phyloP scores from a whole-genome alignment of 2,329 filamentous ascomycete genomes.

The Verticillium klebahnii region DNA sequence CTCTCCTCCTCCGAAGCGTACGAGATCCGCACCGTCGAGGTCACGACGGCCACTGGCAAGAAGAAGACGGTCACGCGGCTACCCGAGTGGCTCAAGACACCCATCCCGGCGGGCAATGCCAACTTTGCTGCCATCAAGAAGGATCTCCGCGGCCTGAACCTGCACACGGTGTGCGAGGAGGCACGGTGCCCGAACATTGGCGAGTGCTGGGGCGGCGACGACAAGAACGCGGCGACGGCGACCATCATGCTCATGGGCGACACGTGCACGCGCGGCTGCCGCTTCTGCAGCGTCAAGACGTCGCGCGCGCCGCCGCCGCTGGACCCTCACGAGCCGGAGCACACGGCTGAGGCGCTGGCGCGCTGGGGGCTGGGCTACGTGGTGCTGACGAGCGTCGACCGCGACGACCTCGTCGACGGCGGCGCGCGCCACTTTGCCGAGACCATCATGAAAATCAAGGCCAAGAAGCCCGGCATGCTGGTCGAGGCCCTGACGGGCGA shows the following conservation, averaged over 20 bases:
- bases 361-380: conserved; percentile 96
- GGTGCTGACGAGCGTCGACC: conserved; percentile 88
- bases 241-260: conserved; percentile 99
- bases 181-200: conserved; percentile 95
- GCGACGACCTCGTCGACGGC: conserved; percentile 86
- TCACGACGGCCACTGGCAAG: conserved; percentile 54
- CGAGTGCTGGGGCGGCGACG: conserved; percentile 92
- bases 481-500: conserved; percentile 87
- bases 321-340: conserved; percentile 93
- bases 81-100: conserved; percentile 93
- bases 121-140: conserved; percentile 96
- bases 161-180: conserved; percentile 98
- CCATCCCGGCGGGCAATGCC: conserved; percentile 72
- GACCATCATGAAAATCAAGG: conserved; percentile 91
- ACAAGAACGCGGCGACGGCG: conserved; percentile 86
- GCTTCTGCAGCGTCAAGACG: conserved; percentile 97
- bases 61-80: conserved; percentile 67
- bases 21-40: conserved; percentile 57
- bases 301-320: conserved; percentile 69
- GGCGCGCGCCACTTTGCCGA: conserved; percentile 88
- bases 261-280: conserved; percentile 91
- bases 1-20: conserved; percentile 52
- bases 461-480: conserved; percentile 69
- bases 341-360: conserved; percentile 88
- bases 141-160: conserved; percentile 79